Evolutionary conservation across 75 land plant species (phyloP), one percentile per base, ranked within the genome.

Genomic region (Pinus taeda): DNA sequence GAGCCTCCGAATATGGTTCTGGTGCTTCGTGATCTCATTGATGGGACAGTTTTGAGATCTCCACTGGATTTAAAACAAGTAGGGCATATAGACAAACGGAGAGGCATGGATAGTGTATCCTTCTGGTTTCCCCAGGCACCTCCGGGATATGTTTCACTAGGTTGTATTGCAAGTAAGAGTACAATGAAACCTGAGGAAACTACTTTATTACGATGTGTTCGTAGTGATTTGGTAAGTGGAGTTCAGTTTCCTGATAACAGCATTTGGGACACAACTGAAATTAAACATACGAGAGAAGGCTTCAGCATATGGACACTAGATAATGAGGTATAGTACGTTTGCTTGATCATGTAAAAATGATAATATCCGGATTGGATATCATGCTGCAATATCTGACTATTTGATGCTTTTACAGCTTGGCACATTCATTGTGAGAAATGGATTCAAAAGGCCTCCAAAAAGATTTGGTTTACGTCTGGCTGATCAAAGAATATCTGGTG

Each of bases 71-170:
- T 93, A 75, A 82, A 86, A 58, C 78, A 86, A 59, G 85, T 86
- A 62, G 98, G 89, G 17, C 84, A 86, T 56, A 77, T 97, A 57
- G 82, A 83, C 69, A 91, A 88, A 59, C 84, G 83, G 0, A 84
- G 80, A 60, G 88, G 88, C 57, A 57, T 82, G 60, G 93, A 89
- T 22, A 73, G 74, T 71, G 85, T 93, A 24, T 89, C 86, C 57
- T 90, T 97, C 67, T 97, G 99, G 99, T 59, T 88, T 42, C 99
- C 99, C 84, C 80, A 84, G 73, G 90, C 98, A 63, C 96, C 99
- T 63, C 93, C 99, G 1, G 98, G 98, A 45, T 97, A 83, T 89
- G 90, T 89, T 74, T 77, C 98, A 11, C 66, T 97, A 17, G 99
- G 99, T 59, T 97, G 96, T 79, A 78, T 97, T 77, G 98, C 98